phyloP scores from a whole-genome alignment of 306 rosid species.

The Lithocarpus polystachyus region DNA sequence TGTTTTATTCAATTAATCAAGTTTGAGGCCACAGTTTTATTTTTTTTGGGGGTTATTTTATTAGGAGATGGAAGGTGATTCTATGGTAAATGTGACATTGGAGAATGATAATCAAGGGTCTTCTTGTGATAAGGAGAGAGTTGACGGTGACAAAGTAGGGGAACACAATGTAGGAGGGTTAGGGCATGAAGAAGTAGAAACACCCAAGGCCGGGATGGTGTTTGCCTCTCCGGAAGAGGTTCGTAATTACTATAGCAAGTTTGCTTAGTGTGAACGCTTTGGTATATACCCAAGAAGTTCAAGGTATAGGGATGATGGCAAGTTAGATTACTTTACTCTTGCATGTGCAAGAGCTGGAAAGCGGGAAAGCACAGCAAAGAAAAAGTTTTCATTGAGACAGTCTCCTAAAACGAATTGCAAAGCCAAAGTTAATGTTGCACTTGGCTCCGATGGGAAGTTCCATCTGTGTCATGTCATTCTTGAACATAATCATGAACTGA shows the following conservation, averaged over 20 bases:
- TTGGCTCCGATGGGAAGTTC: not conserved
- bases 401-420: constrained; percentile 12
- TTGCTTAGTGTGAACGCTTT: constrained; percentile 8
- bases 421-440: constrained; percentile 17
- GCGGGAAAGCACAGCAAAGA: not conserved
- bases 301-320: constrained; percentile 18
- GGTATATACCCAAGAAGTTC: constrained; percentile 22
- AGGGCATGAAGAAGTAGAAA: not conserved
- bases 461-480: too few relatives aligned
- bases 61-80: not conserved
- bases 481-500: too few relatives aligned
- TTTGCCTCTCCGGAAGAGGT: constrained; percentile 16
- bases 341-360: constrained; percentile 20
- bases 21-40: not conserved
- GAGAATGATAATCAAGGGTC: not conserved
- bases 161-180: not conserved
- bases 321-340: constrained; percentile 17
- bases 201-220: constrained; percentile 7
- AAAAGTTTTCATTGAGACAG: constrained; percentile 8
- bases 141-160: not conserved
- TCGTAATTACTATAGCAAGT: constrained; percentile 12
- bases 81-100: not conserved
- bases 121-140: not conserved
- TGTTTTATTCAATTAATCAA: too few relatives aligned
- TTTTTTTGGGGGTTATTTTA: not conserved